phyloP scores from a whole-genome alignment of 2,329 filamentous ascomycete genomes.

The Cladosporium sp. region DNA sequence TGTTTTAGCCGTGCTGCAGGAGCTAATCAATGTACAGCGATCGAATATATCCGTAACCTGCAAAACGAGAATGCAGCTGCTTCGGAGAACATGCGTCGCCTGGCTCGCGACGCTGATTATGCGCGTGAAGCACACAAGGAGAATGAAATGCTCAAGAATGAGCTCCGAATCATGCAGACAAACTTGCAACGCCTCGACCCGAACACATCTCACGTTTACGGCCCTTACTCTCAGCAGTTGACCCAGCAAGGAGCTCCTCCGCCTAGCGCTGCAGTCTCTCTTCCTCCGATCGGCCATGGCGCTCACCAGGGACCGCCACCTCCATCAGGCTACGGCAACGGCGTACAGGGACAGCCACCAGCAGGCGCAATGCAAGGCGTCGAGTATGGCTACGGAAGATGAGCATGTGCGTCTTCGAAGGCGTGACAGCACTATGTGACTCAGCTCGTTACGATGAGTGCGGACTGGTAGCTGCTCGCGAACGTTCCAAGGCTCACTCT shows the following conservation, averaged over 20 bases:
- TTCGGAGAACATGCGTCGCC: slow-evolving; percentile 41
- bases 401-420: neutral
- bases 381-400: slow-evolving; percentile 40
- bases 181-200: slow-evolving; percentile 49
- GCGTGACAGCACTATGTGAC: neutral
- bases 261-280: slow-evolving; percentile 31
- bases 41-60: slow-evolving; percentile 50
- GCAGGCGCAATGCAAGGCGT: slow-evolving; percentile 51
- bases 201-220: slow-evolving; percentile 49
- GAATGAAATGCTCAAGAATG: slow-evolving; percentile 49
- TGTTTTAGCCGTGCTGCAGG: neutral
- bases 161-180: slow-evolving; percentile 48
- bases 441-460: neutral
- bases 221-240: slow-evolving; percentile 46
- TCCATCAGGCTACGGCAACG: slow-evolving; percentile 33
- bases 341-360: slow-evolving; percentile 35
- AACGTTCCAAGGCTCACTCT: neutral
- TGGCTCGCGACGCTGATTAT: slow-evolving; percentile 47
- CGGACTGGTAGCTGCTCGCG: neutral
- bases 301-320: slow-evolving; percentile 20
- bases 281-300: slow-evolving; percentile 38
- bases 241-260: slow-evolving; percentile 39
- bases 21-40: slow-evolving; percentile 40
- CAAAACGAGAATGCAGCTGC: slow-evolving; percentile 38
- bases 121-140: slow-evolving; percentile 48